Conservation (phyloP, 148 eudicot species). For the Spergularia marina region DNA sequence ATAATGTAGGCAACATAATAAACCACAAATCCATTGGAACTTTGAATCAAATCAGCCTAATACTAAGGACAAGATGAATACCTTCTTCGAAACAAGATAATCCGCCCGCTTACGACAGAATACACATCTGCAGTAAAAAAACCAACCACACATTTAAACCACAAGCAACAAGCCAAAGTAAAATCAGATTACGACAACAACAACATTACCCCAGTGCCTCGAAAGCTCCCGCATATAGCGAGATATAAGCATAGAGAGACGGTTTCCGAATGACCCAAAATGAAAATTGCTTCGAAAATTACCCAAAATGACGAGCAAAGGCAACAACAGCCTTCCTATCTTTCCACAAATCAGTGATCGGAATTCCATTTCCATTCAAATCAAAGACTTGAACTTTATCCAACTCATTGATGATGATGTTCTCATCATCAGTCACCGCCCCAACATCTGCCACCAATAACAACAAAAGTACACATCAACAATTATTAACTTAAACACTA, state of each 20-base stretch:
- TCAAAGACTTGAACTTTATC: slow-evolving; percentile 62
- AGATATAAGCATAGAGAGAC: too few species aligned
- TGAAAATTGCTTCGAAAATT: not conserved
- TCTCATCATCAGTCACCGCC: slow-evolving; percentile 28
- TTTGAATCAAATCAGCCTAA: too few species aligned
- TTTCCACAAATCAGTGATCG: slow-evolving; percentile 86
- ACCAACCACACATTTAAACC: not conserved
- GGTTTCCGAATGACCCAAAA: too few species aligned
- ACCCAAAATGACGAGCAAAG: slow-evolving; percentile 99
- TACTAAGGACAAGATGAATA: slow-evolving; percentile 17
- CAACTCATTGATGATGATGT: slow-evolving; percentile 30
- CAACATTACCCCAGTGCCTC: too few species aligned
- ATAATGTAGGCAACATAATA: too few species aligned
- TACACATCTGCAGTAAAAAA: slow-evolving; percentile 59
- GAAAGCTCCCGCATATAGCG: too few species aligned
- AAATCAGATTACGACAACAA: not conserved
- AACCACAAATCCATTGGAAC: too few species aligned
- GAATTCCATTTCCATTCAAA: slow-evolving; percentile 64
- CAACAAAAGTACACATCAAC: not conserved
- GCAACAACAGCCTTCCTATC: slow-evolving; percentile 91
- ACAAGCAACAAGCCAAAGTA: not conserved
- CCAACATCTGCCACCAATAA: slow-evolving; percentile 34
- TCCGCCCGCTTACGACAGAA: slow-evolving; percentile 92
- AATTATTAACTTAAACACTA: not conserved
- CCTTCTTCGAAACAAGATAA: slow-evolving; percentile 91